phyloP scores from a whole-genome alignment of 2,329 filamentous ascomycete genomes.

The Stagonosporopsis rhizophila region DNA sequence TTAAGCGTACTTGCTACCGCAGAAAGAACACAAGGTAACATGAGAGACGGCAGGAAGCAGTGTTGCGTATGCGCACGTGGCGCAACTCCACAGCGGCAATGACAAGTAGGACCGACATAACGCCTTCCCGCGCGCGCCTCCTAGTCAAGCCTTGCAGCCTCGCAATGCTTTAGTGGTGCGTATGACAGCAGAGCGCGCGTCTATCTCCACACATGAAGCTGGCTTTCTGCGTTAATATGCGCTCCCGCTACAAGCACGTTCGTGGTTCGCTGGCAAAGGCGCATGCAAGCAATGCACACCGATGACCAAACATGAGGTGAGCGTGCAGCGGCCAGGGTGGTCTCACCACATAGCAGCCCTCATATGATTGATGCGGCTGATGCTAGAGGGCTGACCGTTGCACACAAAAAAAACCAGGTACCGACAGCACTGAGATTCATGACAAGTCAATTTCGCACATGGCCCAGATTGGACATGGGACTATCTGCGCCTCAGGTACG shows the following conservation, averaged over 20 bases:
- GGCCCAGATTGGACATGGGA: background rate
- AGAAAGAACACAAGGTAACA: background rate
- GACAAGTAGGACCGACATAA: conserved; percentile 14
- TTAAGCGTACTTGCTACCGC: background rate
- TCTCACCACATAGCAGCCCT: conserved; percentile 4
- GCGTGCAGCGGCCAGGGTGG: background rate
- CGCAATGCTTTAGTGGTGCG: conserved; percentile 5
- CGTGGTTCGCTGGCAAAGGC: background rate
- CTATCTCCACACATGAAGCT: conserved; percentile 3
- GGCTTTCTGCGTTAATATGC: conserved; percentile 1
- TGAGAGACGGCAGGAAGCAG: background rate
- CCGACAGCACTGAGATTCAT: background rate
- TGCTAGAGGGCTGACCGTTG: background rate
- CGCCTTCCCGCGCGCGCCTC: conserved; percentile 12
- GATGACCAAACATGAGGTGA: conserved; percentile 5
- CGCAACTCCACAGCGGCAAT: conserved; percentile 18
- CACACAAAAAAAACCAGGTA: background rate
- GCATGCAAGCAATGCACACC: conserved; percentile 10
- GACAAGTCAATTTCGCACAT: background rate
- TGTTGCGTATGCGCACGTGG: conserved; percentile 14
- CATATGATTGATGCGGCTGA: background rate
- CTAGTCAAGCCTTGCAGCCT: conserved; percentile 11
- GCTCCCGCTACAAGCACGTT: conserved; percentile 6
- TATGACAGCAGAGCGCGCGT: conserved; percentile 20
- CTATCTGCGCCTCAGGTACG: background rate